Conservation (phyloP, 2,329 filamentous ascomycete species). For the Ophiostoma piceae region DNA sequence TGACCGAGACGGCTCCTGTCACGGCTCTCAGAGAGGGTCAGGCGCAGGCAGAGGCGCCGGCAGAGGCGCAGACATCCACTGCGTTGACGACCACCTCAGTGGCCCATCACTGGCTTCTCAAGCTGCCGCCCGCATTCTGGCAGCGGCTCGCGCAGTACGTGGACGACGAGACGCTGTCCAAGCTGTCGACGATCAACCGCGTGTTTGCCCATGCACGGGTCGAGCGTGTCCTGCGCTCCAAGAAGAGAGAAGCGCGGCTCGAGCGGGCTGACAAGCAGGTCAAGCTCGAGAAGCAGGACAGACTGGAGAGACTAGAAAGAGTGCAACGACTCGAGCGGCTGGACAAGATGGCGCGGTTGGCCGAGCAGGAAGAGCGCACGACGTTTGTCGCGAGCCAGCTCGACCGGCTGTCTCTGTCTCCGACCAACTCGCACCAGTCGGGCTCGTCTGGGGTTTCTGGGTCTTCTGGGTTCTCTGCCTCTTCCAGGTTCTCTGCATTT, state of each 20-base stretch:
- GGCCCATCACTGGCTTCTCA: neutral
- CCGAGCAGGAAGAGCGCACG: neutral
- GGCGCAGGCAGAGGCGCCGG: too few relatives aligned
- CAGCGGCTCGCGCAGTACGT: neutral
- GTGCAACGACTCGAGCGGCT: neutral
- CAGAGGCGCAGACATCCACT: neutral
- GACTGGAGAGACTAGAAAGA: neutral
- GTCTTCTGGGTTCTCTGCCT: too few relatives aligned
- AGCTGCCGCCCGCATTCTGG: neutral
- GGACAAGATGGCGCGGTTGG: neutral
- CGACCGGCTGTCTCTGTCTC: neutral
- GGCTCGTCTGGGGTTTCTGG: neutral
- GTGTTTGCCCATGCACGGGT: neutral
- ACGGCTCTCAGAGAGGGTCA: too few relatives aligned
- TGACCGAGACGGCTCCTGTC: neutral
- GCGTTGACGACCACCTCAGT: neutral
- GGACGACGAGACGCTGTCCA: neutral
- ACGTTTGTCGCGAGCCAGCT: neutral
- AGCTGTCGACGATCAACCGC: neutral
- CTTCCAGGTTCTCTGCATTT: too few relatives aligned
- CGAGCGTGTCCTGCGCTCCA: neutral
- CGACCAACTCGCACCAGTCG: neutral
- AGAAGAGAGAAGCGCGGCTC: neutral
- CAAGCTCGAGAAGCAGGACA: neutral
- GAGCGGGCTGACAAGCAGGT: neutral